phyloP scores from a whole-genome alignment of 1,284 basidiomycete species.

The Neotropicomus parvogracilis region DNA sequence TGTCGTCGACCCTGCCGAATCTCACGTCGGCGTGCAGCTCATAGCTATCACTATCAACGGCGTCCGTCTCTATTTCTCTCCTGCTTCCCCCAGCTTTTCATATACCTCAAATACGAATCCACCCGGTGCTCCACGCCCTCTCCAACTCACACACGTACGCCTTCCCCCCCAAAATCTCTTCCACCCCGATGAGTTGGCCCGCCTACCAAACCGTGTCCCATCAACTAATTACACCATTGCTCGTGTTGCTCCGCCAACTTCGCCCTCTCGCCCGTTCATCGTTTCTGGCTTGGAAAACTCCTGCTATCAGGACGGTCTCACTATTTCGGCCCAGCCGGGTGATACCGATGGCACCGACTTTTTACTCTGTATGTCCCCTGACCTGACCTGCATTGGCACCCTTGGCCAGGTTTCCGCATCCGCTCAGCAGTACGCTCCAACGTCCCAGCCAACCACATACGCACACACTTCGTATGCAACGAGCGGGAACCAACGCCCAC shows the following conservation, averaged over 20 bases:
- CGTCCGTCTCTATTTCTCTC: slow-evolving; percentile 76
- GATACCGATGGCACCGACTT: slow-evolving; percentile 73
- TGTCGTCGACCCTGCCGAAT: slow-evolving; percentile 58
- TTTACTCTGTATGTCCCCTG: slow-evolving; percentile 72
- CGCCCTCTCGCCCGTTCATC: slow-evolving; percentile 52
- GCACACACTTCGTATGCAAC: slow-evolving; percentile 38
- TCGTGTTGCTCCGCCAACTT: slow-evolving; percentile 39
- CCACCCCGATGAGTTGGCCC: slow-evolving; percentile 68
- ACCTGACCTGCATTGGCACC: slow-evolving; percentile 64
- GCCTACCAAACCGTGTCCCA: slow-evolving; percentile 43
- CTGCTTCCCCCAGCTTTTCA: slow-evolving; percentile 41
- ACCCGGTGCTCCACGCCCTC: slow-evolving; percentile 40
- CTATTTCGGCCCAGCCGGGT: slow-evolving; percentile 64
- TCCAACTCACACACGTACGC: slow-evolving; percentile 74
- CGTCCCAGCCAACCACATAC: slow-evolving; percentile 36
- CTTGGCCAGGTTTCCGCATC: slow-evolving; percentile 56
- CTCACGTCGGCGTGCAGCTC: slow-evolving; percentile 66
- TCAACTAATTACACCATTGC: slow-evolving; percentile 43
- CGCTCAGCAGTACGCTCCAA: slow-evolving; percentile 39
- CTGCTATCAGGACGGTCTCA: slow-evolving; percentile 62
- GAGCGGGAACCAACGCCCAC: slow-evolving; percentile 50
- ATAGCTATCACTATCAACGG: slow-evolving; percentile 79
- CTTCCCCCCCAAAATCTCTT: slow-evolving; percentile 73
- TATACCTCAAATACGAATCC: slow-evolving; percentile 29
- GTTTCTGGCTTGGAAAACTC: slow-evolving; percentile 54